Percentiles rank a stretch among this genome's conserved stretches.
Conservation (phyloP, 2,329 filamentous ascomycete species). For the Aspergillus sp. region DNA sequence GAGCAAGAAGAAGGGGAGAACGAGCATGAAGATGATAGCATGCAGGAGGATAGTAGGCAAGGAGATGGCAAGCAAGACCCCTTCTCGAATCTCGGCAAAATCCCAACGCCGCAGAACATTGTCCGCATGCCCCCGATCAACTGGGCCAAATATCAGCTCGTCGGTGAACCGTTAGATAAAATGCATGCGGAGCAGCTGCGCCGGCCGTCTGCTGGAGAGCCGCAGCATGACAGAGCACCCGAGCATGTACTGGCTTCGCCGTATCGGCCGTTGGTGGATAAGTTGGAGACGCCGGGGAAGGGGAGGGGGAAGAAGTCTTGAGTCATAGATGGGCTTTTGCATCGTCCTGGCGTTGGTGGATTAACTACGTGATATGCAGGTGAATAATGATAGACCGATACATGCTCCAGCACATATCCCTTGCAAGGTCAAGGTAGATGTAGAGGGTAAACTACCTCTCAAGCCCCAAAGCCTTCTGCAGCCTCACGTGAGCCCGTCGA, state of each 20-base stretch:
- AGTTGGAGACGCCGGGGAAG: constrained; percentile 31
- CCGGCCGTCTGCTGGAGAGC: constrained; percentile 46
- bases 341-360: background rate
- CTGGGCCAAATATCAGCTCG: constrained; percentile 89
- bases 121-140: constrained; percentile 84
- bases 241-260: constrained; percentile 50
- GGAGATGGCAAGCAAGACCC: background rate
- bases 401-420: background rate
- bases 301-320: constrained; percentile 21
- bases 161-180: constrained; percentile 74
- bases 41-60: constrained; percentile 6
- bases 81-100: constrained; percentile 46
- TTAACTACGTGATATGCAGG: background rate
- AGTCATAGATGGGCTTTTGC: background rate
- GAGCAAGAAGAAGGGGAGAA: constrained; percentile 25
- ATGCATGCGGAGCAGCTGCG: constrained; percentile 71
- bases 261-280: constrained; percentile 53
- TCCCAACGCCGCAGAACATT: constrained; percentile 73
- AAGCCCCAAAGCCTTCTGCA: constrained; percentile 7
- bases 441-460: background rate
- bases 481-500: constrained; percentile 9
- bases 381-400: background rate
- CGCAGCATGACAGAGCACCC: constrained; percentile 35
- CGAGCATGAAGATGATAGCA: constrained; percentile 1
- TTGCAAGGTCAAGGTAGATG: background rate